These are phyloP conservation scores for Phaeolepiota aurea DNA, from an alignment of 768 basidiomycete species.

Conservation along the genomic window DNA sequence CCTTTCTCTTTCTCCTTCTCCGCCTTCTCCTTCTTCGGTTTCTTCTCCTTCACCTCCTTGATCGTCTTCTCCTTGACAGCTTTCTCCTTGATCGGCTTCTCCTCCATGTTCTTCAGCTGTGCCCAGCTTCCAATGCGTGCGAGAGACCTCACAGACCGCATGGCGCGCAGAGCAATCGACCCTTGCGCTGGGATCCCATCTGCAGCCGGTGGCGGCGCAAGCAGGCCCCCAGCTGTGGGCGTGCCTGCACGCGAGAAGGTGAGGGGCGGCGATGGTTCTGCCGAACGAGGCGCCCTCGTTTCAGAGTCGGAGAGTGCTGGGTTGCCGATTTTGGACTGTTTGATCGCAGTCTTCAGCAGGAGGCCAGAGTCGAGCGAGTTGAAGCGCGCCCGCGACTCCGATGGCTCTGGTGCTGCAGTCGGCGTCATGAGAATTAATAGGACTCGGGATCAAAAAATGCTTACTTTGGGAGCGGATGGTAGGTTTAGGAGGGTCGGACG, in stretches of 20 bases:
- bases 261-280: slow-evolving; percentile 10
- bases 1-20: slow-evolving; percentile 12
- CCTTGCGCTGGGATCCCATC: slow-evolving; percentile 23
- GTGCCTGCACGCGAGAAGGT: slow-evolving; percentile 25
- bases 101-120: slow-evolving; percentile 35
- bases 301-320: not conserved
- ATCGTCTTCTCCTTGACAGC: slow-evolving; percentile 11
- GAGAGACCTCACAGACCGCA: slow-evolving; percentile 64
- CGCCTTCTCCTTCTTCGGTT: slow-evolving; percentile 20
- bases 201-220: slow-evolving; percentile 3
- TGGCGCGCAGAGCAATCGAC: slow-evolving; percentile 73
- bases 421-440: not conserved
- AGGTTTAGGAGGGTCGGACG: slow-evolving; percentile 24
- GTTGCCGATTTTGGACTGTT: slow-evolving; percentile 9
- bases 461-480: slow-evolving; percentile 31
- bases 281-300: slow-evolving; percentile 2
- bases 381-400: slow-evolving; percentile 40
- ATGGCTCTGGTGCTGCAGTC: slow-evolving; percentile 38
- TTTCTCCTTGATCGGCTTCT: slow-evolving; percentile 7
- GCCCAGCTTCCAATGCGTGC: slow-evolving; percentile 71
- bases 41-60: slow-evolving; percentile 22
- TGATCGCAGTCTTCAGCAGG: slow-evolving; percentile 22
- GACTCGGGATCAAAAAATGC: slow-evolving; percentile 5
- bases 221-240: slow-evolving; percentile 17
- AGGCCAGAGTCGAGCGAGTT: slow-evolving; percentile 50